Conservation (phyloP, 2,329 filamentous ascomycete genomes). For the Dactylonectria estremocensis region DNA sequence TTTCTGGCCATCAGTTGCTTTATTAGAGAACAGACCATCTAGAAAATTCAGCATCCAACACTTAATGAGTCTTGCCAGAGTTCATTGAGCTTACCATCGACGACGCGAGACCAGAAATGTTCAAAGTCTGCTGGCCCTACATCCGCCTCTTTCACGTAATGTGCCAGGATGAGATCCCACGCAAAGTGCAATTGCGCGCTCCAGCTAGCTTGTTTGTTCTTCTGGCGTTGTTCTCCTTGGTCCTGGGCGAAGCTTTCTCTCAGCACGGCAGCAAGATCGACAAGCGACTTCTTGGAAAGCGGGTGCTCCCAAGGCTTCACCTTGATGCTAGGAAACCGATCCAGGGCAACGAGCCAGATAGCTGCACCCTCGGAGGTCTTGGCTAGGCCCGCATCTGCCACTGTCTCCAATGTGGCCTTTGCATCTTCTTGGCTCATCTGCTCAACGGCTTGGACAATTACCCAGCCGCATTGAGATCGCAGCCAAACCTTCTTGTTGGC, state of each 20-base stretch:
- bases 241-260: slow-evolving; percentile 78
- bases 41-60: slow-evolving; percentile 43
- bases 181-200: slow-evolving; percentile 88
- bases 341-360: slow-evolving; percentile 83
- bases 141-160: slow-evolving; percentile 60
- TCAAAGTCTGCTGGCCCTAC: slow-evolving; percentile 69
- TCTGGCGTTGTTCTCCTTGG: slow-evolving; percentile 57
- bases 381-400: slow-evolving; percentile 77
- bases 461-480: slow-evolving; percentile 87
- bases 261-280: slow-evolving; percentile 81
- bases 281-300: slow-evolving; percentile 77
- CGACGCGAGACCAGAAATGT: slow-evolving; percentile 87
- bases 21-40: slow-evolving; percentile 88
- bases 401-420: slow-evolving; percentile 72
- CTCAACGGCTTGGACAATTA: slow-evolving; percentile 80
- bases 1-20: slow-evolving; percentile 89
- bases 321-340: slow-evolving; percentile 74
- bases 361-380: slow-evolving; percentile 91
- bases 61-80: background rate
- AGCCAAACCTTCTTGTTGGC: slow-evolving; percentile 90
- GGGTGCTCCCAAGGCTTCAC: slow-evolving; percentile 85
- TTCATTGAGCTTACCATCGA: slow-evolving; percentile 79
- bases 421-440: slow-evolving; percentile 73
- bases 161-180: slow-evolving; percentile 83
- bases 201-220: slow-evolving; percentile 79